Conservation (phyloP, 345 rosid species). For the Brassica incana region DNA sequence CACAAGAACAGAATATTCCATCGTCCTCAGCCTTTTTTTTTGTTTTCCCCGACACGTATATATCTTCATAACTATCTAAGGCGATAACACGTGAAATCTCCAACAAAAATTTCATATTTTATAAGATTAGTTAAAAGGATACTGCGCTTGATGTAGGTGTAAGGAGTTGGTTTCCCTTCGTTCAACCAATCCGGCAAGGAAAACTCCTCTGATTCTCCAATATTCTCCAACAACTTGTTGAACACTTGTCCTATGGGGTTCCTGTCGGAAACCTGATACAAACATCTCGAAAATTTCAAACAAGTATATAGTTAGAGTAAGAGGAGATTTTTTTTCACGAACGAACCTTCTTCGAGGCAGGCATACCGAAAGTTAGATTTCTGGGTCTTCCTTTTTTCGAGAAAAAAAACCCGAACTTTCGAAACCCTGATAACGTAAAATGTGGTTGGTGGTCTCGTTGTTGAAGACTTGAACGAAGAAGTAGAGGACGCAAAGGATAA, state of each 20-base stretch:
- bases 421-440: not conserved
- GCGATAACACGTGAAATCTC: constrained; percentile 24
- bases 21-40: constrained; percentile 79
- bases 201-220: constrained; percentile 69
- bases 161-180: constrained; percentile 65
- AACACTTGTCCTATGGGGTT: constrained; percentile 55
- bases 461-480: not conserved
- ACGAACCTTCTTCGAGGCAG: constrained; percentile 36
- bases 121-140: constrained; percentile 47
- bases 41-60: constrained; percentile 75
- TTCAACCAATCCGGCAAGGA: constrained; percentile 79
- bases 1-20: constrained; percentile 97
- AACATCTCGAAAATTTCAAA: constrained; percentile 5
- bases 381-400: not conserved
- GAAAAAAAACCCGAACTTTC: not conserved
- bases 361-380: constrained; percentile 22
- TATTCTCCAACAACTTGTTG: constrained; percentile 55
- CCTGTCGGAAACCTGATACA: constrained; percentile 52
- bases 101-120: not conserved
- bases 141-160: constrained; percentile 83
- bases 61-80: constrained; percentile 54
- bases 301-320: not conserved
- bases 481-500: constrained; percentile 24
- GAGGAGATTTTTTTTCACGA: not conserved
- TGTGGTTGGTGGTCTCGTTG: not conserved